Evolutionary conservation across 805 yeast genomes (phyloP), one percentile per base, ranked within the genome.

Genomic region (Saccharomycopsis sp.): DNA sequence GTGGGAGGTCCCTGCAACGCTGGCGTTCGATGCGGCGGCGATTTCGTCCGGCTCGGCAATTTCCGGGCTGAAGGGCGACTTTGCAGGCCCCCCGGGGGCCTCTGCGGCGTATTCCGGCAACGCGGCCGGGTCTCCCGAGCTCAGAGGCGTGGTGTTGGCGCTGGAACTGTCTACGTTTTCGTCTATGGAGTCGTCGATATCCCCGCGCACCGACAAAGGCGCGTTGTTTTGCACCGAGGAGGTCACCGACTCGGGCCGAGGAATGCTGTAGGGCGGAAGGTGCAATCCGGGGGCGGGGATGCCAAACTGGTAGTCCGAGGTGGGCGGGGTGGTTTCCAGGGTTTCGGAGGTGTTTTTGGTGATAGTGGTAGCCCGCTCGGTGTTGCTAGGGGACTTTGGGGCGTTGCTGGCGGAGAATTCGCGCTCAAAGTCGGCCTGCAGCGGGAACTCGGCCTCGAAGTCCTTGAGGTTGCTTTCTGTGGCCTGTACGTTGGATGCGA

Each of bases 171-270:
- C 57, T 23, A 50, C 50, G 23, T 54, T 34, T 5, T 56, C 51
- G 7, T 63, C 52, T 9, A 57, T 64, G 18, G 62, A 50, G 1
- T 73, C 68, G 59, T 80, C 83, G 15, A 76, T 70, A 61, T 84
- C 97, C 62, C 88, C 96, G 60, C 97, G 83, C 5, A 90, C 96
- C 21, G 96, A 88, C 71, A 83, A 81, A 0, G 97, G 91, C 1
- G 97, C 90, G 69, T 92, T 91, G 72, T 91, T 91, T 65, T 87
- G 92, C 37, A 91, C 95, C 50, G 96, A 88, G 0, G 97, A 90
- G 0, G 97, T 88, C 46, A 87, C 81, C 0, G 96, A 88, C 59
- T 85, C 87, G 1, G 95, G 88, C 65, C 94, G 76, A 41, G 74
- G 73, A 29, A 34, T 51, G 24, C 37, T 53, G 24, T 54, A 37